A percentile compares a stretch with the other conserved stretches of the same genome.
Evolutionary conservation across 169 alveolate genomes (phyloP).

Genomic region (Eimeria praecox): DNA sequence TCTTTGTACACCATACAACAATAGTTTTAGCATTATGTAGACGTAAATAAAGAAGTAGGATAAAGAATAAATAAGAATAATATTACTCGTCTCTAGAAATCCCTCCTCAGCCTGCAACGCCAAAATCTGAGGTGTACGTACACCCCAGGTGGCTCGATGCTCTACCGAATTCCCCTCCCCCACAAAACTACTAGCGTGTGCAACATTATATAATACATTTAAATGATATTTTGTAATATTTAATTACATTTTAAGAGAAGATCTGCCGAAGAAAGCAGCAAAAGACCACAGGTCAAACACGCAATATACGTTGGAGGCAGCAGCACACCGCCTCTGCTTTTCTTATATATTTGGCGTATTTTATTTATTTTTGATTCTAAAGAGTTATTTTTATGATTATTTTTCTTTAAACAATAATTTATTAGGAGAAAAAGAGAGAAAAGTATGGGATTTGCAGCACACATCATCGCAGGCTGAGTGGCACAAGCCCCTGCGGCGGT

Average conservation of each 20-base stretch:
- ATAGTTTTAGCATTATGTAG: not conserved
- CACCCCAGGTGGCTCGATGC: not conserved
- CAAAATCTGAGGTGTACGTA: not conserved
- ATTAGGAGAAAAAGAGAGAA: not conserved
- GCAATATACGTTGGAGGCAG: not conserved
- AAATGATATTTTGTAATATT: not conserved
- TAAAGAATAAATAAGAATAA: not conserved
- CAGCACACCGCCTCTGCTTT: not conserved
- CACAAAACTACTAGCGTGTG: not conserved
- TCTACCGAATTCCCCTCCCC: not conserved
- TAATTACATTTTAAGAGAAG: not conserved
- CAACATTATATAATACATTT: not conserved
- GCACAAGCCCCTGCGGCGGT: constrained; percentile 18
- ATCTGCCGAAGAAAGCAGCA: not conserved
- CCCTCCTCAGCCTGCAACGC: not conserved
- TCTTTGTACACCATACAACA: not conserved
- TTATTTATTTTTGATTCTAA: too few relatives aligned
- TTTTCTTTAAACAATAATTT: too few relatives aligned
- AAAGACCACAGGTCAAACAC: not conserved
- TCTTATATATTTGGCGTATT: too few relatives aligned
- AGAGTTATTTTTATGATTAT: too few relatives aligned
- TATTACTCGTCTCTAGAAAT: not conserved
- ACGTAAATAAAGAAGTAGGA: not conserved
- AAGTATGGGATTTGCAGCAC: not conserved
- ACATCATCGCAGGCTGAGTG: too few relatives aligned